Conservation (phyloP, 2,329 filamentous ascomycete species). For the Penicillium sp. region DNA sequence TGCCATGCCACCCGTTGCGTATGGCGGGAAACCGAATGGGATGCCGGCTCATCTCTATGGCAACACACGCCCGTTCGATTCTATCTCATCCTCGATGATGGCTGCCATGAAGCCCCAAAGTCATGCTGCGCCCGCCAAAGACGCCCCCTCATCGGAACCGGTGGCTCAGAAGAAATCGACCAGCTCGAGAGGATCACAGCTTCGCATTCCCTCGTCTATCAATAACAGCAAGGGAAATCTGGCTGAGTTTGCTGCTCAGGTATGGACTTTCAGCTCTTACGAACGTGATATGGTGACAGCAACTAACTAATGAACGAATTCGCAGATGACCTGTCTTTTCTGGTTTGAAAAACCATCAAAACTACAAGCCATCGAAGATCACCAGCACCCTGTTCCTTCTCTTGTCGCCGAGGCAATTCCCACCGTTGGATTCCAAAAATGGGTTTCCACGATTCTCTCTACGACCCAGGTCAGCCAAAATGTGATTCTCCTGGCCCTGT, state of each 20-base stretch:
- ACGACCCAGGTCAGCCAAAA: constrained; percentile 97
- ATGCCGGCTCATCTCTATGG: constrained; percentile 28
- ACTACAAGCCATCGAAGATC: constrained; percentile 71
- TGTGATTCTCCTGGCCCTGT: constrained; percentile 82
- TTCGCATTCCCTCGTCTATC: constrained; percentile 75
- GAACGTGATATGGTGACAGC: not conserved
- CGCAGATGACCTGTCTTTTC: constrained; percentile 89
- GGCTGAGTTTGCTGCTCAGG: constrained; percentile 80
- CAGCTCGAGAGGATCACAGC: constrained; percentile 48
- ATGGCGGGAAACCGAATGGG: constrained; percentile 33
- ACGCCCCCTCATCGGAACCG: constrained; percentile 21
- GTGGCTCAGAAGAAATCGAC: constrained; percentile 29
- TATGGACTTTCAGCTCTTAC: constrained; percentile 37
- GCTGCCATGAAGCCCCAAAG: constrained; percentile 25
- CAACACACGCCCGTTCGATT: constrained; percentile 25
- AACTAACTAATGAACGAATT: not conserved
- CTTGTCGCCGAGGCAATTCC: constrained; percentile 74
- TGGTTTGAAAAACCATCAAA: constrained; percentile 93
- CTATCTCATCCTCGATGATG: constrained; percentile 23
- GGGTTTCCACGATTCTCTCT: constrained; percentile 85
- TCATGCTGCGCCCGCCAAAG: constrained; percentile 25
- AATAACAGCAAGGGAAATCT: constrained; percentile 73
- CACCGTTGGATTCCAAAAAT: constrained; percentile 81
- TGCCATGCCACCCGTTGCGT: constrained; percentile 30
- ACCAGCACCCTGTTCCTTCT: constrained; percentile 47